These are phyloP conservation scores for Fusarium ramigenum DNA, from an alignment of 2,329 filamentous ascomycete genomes.

Conservation along the genomic window DNA sequence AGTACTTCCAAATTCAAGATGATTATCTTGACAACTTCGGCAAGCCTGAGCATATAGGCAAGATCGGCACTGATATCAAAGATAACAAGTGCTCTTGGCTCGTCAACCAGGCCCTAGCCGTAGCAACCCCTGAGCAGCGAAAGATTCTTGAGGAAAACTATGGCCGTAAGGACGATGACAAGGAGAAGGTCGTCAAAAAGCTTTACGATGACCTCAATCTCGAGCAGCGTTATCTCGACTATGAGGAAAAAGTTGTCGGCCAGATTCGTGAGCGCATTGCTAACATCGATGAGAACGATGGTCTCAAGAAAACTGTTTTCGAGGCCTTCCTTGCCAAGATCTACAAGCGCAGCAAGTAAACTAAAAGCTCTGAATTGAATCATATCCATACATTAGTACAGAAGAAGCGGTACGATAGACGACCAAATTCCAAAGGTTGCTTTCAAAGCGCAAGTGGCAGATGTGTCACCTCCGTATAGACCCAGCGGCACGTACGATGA, in stretches of 20 bases:
- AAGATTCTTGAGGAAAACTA: constrained; percentile 91
- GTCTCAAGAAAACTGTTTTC: constrained; percentile 90
- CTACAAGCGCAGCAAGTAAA: constrained; percentile 95
- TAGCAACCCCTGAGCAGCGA: constrained; percentile 85
- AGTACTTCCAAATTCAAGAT: constrained; percentile 99
- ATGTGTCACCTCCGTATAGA: constrained; percentile 22
- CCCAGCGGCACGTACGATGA: constrained; percentile 28
- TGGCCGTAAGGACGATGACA: constrained; percentile 85
- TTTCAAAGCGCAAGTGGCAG: constrained; percentile 3
- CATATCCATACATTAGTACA: constrained; percentile 7
- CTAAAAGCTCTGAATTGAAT: not conserved
- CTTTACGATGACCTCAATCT: constrained; percentile 88
- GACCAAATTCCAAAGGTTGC: constrained; percentile 10
- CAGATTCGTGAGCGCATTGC: constrained; percentile 81
- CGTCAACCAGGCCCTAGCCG: constrained; percentile 89
- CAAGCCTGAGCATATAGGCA: constrained; percentile 90
- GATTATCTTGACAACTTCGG: constrained; percentile 99
- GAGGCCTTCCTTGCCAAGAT: constrained; percentile 94
- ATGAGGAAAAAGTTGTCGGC: constrained; percentile 87
- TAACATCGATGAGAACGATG: constrained; percentile 83
- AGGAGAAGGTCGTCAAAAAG: constrained; percentile 88
- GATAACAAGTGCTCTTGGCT: constrained; percentile 99
- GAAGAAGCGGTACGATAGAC: not conserved
- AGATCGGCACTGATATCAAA: constrained; percentile 98
- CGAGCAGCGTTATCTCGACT: constrained; percentile 83